These are phyloP conservation scores for Tuber microsphaerosporum DNA, from an alignment of 495 filamentous ascomycete species.

Conservation along the genomic window DNA sequence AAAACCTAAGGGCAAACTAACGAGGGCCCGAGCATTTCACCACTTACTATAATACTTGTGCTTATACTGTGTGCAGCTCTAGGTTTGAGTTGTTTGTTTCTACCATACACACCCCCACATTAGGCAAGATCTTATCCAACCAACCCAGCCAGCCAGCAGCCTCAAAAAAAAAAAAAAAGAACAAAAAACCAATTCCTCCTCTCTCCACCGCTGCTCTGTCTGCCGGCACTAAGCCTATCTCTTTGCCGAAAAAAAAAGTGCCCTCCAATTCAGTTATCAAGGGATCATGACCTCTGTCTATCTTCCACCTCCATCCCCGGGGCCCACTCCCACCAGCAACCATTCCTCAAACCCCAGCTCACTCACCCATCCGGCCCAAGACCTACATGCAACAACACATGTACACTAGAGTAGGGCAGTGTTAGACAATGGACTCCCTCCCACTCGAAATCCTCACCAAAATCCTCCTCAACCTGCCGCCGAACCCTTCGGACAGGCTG, in stretches of 20 bases:
- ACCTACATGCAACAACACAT: background rate
- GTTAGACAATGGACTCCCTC: constrained; percentile 1
- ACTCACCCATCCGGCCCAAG: background rate
- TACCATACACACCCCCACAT: background rate
- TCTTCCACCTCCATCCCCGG: background rate
- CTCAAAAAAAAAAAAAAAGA: background rate
- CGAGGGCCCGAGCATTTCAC: background rate
- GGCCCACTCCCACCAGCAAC: background rate
- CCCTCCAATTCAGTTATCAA: background rate
- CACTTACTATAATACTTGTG: background rate
- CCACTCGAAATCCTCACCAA: constrained; percentile 5
- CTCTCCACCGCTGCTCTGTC: background rate
- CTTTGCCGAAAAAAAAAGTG: background rate
- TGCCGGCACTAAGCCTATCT: background rate
- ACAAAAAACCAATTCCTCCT: background rate
- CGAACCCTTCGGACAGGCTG: constrained; percentile 13
- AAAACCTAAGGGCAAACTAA: background rate
- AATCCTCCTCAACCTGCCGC: background rate
- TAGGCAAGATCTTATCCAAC: background rate
- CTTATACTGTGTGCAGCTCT: background rate
- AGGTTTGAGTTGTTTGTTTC: background rate
- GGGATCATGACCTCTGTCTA: background rate
- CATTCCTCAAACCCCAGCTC: background rate
- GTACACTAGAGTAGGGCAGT: background rate
- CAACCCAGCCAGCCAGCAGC: background rate